phyloP scores from a whole-genome alignment of 805 yeast species.

The Suhomyces pyralidae region DNA sequence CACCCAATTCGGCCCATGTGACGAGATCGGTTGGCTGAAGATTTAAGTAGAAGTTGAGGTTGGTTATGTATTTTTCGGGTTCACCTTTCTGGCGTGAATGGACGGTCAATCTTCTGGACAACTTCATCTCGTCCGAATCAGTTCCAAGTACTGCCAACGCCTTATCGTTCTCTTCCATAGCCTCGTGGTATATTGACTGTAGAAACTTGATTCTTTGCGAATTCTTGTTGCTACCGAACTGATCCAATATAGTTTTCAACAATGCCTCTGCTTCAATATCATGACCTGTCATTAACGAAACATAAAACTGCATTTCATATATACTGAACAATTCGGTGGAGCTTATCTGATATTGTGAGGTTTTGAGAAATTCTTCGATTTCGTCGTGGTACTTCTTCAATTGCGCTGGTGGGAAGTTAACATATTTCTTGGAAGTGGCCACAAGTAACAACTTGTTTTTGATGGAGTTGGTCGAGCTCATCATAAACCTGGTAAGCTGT shows the following conservation, averaged over 20 bases:
- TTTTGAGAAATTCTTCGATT: slow-evolving; percentile 33
- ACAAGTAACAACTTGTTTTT: slow-evolving; percentile 51
- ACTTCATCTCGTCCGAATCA: slow-evolving; percentile 33
- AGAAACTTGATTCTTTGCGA: slow-evolving; percentile 57
- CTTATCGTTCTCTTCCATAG: slow-evolving; percentile 38
- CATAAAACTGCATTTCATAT: slow-evolving; percentile 68
- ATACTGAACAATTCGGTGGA: slow-evolving; percentile 53
- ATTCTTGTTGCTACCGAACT: slow-evolving; percentile 50
- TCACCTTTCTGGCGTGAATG: slow-evolving; percentile 25
- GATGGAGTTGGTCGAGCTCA: slow-evolving; percentile 5
- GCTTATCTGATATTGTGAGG: slow-evolving; percentile 28
- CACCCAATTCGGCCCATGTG: slow-evolving; percentile 75
- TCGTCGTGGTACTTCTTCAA: slow-evolving; percentile 37
- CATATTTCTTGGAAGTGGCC: slow-evolving; percentile 50
- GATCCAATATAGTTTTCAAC: slow-evolving; percentile 64
- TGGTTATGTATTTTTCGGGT: slow-evolving; percentile 48
- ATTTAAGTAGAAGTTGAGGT: slow-evolving; percentile 54
- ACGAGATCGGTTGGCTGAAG: slow-evolving; percentile 71
- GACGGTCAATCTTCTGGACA: slow-evolving; percentile 37
- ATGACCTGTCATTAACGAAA: slow-evolving; percentile 55
- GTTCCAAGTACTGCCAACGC: slow-evolving; percentile 28
- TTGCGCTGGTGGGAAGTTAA: slow-evolving; percentile 46
- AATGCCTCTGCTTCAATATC: slow-evolving; percentile 70
- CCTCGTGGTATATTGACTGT: slow-evolving; percentile 55
- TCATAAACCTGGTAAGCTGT: neutral